phyloP scores from a whole-genome alignment of 2,329 filamentous ascomycete species.

The Arthrobotrys conoides region DNA sequence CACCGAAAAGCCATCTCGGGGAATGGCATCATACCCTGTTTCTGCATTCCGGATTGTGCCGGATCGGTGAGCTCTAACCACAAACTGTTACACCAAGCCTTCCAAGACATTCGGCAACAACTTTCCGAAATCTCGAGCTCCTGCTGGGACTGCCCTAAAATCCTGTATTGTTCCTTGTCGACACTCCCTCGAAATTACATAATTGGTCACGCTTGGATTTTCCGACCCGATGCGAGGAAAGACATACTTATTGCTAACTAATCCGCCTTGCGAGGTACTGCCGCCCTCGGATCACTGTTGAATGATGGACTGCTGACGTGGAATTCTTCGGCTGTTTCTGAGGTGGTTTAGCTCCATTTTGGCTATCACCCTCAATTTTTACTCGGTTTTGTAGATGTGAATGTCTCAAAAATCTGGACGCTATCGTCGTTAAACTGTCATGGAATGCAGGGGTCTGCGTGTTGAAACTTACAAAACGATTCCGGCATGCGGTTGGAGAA shows the following conservation, averaged over 20 bases:
- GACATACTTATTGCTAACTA: neutral
- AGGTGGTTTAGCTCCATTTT: neutral
- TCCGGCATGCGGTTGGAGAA: conserved; percentile 33
- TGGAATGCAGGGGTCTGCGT: conserved; percentile 31
- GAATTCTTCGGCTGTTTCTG: conserved; percentile 3
- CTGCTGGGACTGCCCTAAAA: no score
- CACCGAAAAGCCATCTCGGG: conserved; percentile 5
- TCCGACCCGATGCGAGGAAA: conserved; percentile 9
- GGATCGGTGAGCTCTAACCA: conserved; percentile 34
- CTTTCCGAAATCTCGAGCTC: conserved; percentile 28
- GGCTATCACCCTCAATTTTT: neutral
- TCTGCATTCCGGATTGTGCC: conserved; percentile 31
- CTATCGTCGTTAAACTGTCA: conserved; percentile 24
- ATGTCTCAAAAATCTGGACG: conserved; percentile 6
- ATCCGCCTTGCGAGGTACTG: conserved; percentile 3
- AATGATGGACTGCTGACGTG: conserved; percentile 16
- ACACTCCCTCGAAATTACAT: neutral
- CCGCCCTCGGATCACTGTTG: neutral
- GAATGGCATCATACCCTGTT: conserved; percentile 25
- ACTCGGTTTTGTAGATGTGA: neutral
- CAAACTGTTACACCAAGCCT: conserved; percentile 23
- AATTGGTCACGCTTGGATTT: conserved; percentile 22
- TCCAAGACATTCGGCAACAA: conserved; percentile 38
- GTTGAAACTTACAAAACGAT: conserved; percentile 7
- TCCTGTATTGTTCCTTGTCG: neutral